Evolutionary conservation across 192 early-diverging fungal genomes (phyloP).

Genomic region (Kickxella alabastrina): DNA sequence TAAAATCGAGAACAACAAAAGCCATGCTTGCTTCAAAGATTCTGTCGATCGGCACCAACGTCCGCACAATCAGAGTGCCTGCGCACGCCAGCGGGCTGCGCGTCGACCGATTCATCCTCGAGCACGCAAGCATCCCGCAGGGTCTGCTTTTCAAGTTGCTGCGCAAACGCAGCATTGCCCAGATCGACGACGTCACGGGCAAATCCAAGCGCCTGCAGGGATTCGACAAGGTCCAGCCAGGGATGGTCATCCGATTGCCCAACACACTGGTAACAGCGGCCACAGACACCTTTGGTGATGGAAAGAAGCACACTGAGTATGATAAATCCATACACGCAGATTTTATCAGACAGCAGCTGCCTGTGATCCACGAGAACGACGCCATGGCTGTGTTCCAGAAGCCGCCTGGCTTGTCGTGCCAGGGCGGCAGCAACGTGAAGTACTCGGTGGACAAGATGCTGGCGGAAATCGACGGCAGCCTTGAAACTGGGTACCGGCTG

Average conservation of each 20-base stretch:
- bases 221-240: slow-evolving; percentile 16
- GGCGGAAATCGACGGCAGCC: slow-evolving; percentile 5
- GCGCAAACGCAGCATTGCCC: slow-evolving; percentile 20
- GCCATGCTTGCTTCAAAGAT: too few relatives aligned
- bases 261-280: slow-evolving; percentile 4
- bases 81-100: slow-evolving; percentile 13
- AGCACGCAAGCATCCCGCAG: slow-evolving; percentile 6
- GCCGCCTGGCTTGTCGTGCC: slow-evolving; percentile 22
- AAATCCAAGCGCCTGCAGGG: slow-evolving; percentile 6
- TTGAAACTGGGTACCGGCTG: slow-evolving; percentile 9
- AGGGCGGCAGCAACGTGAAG: slow-evolving; percentile 18
- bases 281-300: not conserved
- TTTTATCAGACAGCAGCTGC: slow-evolving; percentile 9
- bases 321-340: not conserved
- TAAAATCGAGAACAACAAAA: too few relatives aligned
- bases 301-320: not conserved
- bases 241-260: slow-evolving; percentile 27
- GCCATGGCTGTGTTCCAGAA: slow-evolving; percentile 21
- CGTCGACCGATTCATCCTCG: slow-evolving; percentile 15
- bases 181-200: not conserved
- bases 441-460: slow-evolving; percentile 20
- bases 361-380: slow-evolving; percentile 13
- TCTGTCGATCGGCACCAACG: not conserved
- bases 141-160: slow-evolving; percentile 21
- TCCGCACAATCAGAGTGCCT: slow-evolving; percentile 13